Evolutionary conservation across 2,329 filamentous ascomycete species (phyloP).

Genomic region (Penicillium sp.): DNA sequence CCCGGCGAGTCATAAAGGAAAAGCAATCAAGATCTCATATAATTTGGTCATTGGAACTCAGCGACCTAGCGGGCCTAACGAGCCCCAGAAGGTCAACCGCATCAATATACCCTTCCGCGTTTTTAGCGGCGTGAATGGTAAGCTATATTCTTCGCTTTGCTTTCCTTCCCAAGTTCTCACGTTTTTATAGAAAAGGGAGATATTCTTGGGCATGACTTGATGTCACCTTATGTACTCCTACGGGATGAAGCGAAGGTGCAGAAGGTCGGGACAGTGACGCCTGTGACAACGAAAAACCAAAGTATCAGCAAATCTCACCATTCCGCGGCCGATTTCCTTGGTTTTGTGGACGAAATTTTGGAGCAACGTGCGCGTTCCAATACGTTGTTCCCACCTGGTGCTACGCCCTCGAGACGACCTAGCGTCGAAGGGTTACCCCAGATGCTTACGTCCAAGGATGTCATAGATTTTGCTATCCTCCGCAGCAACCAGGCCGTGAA

Average conservation of each 20-base stretch:
- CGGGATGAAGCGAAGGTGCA: slow-evolving; percentile 73
- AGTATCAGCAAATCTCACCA: slow-evolving; percentile 42
- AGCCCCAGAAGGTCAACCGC: slow-evolving; percentile 78
- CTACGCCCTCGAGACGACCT: slow-evolving; percentile 63
- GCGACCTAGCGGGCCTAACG: slow-evolving; percentile 70
- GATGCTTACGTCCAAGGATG: slow-evolving; percentile 68
- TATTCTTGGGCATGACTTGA: slow-evolving; percentile 87
- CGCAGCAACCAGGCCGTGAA: slow-evolving; percentile 68
- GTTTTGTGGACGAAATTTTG: slow-evolving; percentile 74
- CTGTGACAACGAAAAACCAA: slow-evolving; percentile 40
- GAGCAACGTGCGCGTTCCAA: slow-evolving; percentile 54
- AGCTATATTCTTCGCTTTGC: slow-evolving; percentile 11
- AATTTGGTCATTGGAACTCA: slow-evolving; percentile 90
- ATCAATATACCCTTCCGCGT: slow-evolving; percentile 91
- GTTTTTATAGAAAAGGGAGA: slow-evolving; percentile 63
- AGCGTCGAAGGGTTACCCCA: slow-evolving; percentile 53
- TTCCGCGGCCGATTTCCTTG: slow-evolving; percentile 64
- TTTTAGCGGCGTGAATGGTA: slow-evolving; percentile 82
- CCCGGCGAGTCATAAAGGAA: slow-evolving; percentile 87
- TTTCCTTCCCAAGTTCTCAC: slow-evolving; percentile 19
- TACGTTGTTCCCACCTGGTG: slow-evolving; percentile 61
- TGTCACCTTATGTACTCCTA: slow-evolving; percentile 87
- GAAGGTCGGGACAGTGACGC: slow-evolving; percentile 42
- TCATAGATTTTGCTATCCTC: slow-evolving; percentile 86
- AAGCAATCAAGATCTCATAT: slow-evolving; percentile 91